These are phyloP conservation scores for Zygoascus flipseniorum DNA, from an alignment of 805 yeast species.

Conservation along the genomic window DNA sequence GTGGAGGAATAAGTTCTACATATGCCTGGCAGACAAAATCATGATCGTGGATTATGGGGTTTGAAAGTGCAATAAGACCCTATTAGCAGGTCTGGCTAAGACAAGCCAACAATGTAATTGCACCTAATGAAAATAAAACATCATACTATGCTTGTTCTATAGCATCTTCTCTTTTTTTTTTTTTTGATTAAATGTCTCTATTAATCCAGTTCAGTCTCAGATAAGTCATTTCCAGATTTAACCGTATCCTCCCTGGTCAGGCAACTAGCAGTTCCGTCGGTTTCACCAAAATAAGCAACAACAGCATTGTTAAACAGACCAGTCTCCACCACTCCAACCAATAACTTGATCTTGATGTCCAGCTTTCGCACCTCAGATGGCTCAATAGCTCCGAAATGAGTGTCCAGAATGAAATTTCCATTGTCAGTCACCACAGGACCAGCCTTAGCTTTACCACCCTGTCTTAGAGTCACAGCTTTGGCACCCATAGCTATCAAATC, in stretches of 20 bases:
- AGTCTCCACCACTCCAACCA: slow-evolving; percentile 94
- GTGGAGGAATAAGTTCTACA: too few relatives aligned
- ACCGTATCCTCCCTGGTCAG: slow-evolving; percentile 2
- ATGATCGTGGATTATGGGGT: too few relatives aligned
- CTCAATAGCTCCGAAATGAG: slow-evolving; percentile 74
- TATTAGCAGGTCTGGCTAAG: too few relatives aligned
- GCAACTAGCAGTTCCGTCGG: slow-evolving; percentile 49
- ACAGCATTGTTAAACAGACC: slow-evolving; percentile 73
- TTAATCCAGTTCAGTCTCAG: too few relatives aligned
- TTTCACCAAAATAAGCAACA: slow-evolving; percentile 84
- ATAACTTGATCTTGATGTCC: slow-evolving; percentile 56
- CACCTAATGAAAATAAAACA: neutral
- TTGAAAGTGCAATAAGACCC: too few relatives aligned
- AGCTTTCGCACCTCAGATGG: slow-evolving; percentile 38
- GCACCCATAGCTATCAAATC: slow-evolving; percentile 64
- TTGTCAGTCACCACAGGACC: slow-evolving; percentile 97
- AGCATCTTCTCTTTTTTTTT: neutral
- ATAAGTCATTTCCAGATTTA: neutral
- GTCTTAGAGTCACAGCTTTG: slow-evolving; percentile 54
- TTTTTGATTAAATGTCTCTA: too few relatives aligned
- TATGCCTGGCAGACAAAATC: too few relatives aligned
- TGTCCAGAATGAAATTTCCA: slow-evolving; percentile 87
- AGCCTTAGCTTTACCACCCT: slow-evolving; percentile 87
- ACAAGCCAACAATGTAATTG: too few relatives aligned
- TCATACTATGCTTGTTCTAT: neutral